phyloP scores from a whole-genome alignment of 1,284 basidiomycete genomes.

The Cryptococcus sp. region DNA sequence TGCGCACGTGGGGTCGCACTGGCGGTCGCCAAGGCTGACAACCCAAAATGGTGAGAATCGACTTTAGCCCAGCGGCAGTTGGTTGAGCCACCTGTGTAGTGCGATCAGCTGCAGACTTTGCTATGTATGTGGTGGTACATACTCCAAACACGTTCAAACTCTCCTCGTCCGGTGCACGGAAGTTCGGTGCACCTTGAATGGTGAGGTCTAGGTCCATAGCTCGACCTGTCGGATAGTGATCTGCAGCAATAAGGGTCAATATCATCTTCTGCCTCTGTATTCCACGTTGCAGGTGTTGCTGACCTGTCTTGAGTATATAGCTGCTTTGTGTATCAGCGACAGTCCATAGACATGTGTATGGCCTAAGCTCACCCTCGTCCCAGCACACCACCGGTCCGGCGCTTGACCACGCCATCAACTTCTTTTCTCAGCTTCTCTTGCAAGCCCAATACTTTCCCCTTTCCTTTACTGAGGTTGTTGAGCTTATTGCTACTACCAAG shows the following conservation, averaged over 20 bases:
- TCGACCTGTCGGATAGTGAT: constrained; percentile 82
- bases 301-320: constrained; percentile 84
- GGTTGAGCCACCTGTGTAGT: constrained; percentile 72
- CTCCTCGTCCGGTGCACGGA: constrained; percentile 74
- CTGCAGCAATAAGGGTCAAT: constrained; percentile 43
- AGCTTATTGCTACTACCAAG: neutral
- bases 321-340: constrained; percentile 12
- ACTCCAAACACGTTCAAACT: constrained; percentile 84
- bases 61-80: constrained; percentile 85
- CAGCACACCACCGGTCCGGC: constrained; percentile 81
- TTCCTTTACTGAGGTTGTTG: constrained; percentile 13
- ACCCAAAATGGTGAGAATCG: constrained; percentile 83
- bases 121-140: constrained; percentile 1
- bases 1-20: constrained; percentile 9
- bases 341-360: neutral
- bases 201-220: constrained; percentile 89
- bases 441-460: constrained; percentile 32
- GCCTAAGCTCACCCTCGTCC: constrained; percentile 61
- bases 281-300: constrained; percentile 16
- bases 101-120: neutral
- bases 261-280: constrained; percentile 5
- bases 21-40: constrained; percentile 63
- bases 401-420: constrained; percentile 71
- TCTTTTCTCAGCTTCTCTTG: constrained; percentile 42
- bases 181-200: constrained; percentile 90